Conservation (phyloP, 768 basidiomycete genomes). For the Termitomyces titanicus region DNA sequence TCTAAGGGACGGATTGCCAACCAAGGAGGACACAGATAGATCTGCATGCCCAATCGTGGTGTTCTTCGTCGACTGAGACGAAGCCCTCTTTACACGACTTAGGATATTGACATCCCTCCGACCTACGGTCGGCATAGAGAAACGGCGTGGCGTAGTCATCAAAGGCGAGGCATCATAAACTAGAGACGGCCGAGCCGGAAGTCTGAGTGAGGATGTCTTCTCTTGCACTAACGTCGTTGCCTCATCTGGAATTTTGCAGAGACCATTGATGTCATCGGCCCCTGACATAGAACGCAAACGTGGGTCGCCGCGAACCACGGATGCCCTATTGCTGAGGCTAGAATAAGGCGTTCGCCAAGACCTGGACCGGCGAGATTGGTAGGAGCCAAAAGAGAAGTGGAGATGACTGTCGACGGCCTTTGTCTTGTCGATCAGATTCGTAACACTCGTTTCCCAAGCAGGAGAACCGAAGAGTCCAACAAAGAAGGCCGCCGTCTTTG, state of each 20-base stretch:
- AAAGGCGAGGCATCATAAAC: constrained; percentile 10
- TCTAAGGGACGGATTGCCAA: constrained; percentile 19
- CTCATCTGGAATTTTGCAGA: constrained; percentile 3
- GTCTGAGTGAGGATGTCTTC: constrained; percentile 12
- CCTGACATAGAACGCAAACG: constrained; percentile 17
- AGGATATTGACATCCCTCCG: constrained; percentile 14
- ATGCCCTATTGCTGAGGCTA: constrained; percentile 3
- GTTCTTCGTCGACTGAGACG: constrained; percentile 19
- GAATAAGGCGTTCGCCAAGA: constrained; percentile 4
- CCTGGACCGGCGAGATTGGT: constrained; percentile 14
- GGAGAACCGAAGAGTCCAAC: constrained; percentile 46
- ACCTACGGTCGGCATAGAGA: constrained; percentile 26
- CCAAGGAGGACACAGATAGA: constrained; percentile 7
- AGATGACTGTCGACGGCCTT: constrained; percentile 15
- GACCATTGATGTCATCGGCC: constrained; percentile 8
- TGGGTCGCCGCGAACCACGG: not conserved
- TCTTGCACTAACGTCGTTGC: not conserved
- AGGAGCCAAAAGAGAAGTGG: constrained; percentile 17
- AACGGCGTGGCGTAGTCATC: constrained; percentile 17
- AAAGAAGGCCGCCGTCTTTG: constrained; percentile 34
- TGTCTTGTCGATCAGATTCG: constrained; percentile 13
- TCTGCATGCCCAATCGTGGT: constrained; percentile 17
- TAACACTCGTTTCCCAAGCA: constrained; percentile 36
- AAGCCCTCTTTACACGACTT: constrained; percentile 17
- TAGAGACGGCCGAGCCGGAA: constrained; percentile 17